Evolutionary conservation across 2,329 filamentous ascomycete genomes (phyloP), one percentile per base, ranked within the genome.

Genomic region (Samsoniella hepiali): DNA sequence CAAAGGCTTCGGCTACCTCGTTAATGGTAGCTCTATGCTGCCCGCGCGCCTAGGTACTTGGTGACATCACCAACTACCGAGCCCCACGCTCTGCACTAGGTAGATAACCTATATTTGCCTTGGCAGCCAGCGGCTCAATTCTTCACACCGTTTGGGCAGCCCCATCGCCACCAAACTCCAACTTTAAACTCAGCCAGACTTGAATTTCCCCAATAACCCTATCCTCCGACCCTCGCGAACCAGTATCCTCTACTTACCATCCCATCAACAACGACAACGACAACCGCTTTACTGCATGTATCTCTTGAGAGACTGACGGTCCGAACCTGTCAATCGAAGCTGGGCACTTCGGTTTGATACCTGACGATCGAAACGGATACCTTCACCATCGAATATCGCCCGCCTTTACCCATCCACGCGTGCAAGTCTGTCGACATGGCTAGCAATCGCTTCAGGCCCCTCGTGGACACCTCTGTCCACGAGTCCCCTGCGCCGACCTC

Each of bases 401-500:
- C 27, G 31, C 29, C 15, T 29, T 8, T 31, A 49, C 11, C 27
- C 29, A 27, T 40, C 22, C 17, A 57, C 5, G 3, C 29, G 40
- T 22, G 22, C 53, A 17, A 3, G 10, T 27, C 34, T 51, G n/a
- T 60, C 67, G 66, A 32, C 45, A 75, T 74, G 75, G 68, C 73
- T n/a, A 71, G 67, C 69, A 75, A 71, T 65, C 73, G 67, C 45
- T 75, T 74, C 63, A 66, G 67, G 45, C 68, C 72, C 11, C 65
- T 74, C 44, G 68, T 65, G 36, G 67, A 61, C 38, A 69, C 66
- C 27, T 53, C 63, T 11, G 51, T 55, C 29, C 57, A 38, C 15
- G 42, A 59, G n/a, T 36, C 27, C 36, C 55, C 59, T 11, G 63
- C 42, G 22, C 65, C 65, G 6, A 65, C 64, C 10, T 55, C 60